Evolutionary conservation across 495 filamentous ascomycete species (phyloP).

Genomic region (Usnea hakonensis): DNA sequence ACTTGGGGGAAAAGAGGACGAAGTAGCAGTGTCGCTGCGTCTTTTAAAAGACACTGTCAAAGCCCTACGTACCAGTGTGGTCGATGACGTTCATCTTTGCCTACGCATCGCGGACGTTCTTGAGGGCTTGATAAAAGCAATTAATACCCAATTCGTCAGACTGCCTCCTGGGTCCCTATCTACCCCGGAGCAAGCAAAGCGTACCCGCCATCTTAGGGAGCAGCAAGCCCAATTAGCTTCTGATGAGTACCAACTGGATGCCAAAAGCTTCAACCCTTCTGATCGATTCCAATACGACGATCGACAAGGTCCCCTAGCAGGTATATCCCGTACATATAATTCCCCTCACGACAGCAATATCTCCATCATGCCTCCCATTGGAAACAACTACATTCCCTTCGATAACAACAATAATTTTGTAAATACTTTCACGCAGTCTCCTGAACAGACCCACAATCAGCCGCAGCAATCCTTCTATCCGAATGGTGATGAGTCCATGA

Average conservation of each 20-base stretch:
- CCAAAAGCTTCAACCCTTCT: not conserved
- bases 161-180: constrained; percentile 9
- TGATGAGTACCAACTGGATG: not conserved
- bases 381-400: constrained; percentile 18
- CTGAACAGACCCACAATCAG: constrained; percentile 7
- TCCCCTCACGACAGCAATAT: constrained; percentile 34
- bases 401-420: constrained; percentile 13
- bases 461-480: constrained; percentile 13
- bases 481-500: constrained; percentile 5
- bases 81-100: constrained; percentile 94
- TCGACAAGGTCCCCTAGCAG: constrained; percentile 26
- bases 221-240: constrained; percentile 6
- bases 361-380: constrained; percentile 41
- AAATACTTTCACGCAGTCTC: constrained; percentile 15
- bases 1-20: constrained; percentile 80
- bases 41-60: constrained; percentile 74
- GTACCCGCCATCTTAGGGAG: not conserved
- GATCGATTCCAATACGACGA: constrained; percentile 8
- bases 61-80: constrained; percentile 74
- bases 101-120: constrained; percentile 90
- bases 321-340: constrained; percentile 34
- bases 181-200: constrained; percentile 7
- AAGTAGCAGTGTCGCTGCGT: constrained; percentile 71
- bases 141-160: constrained; percentile 63
- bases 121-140: constrained; percentile 65